These are phyloP conservation scores for Aspergillus phoenicis DNA, from an alignment of 2,329 filamentous ascomycete species.

Conservation along the genomic window DNA sequence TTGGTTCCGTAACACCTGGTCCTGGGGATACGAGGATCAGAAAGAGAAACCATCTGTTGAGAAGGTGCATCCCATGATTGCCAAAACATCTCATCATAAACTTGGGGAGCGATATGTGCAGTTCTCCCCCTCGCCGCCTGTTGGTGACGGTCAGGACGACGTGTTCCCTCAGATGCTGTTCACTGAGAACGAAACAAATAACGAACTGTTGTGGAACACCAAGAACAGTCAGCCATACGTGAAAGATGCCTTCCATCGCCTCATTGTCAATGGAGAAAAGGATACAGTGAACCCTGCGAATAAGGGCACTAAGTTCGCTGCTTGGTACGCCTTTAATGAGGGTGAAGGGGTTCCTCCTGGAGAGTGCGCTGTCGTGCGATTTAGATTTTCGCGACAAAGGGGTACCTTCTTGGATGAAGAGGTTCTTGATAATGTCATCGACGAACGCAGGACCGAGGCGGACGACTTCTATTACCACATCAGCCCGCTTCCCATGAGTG, in stretches of 20 bases:
- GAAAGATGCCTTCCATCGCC: slow-evolving; percentile 91
- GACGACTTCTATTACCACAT: slow-evolving; percentile 96
- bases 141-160: slow-evolving; percentile 76
- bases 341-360: slow-evolving; percentile 83
- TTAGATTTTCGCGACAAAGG: slow-evolving; percentile 76
- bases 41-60: slow-evolving; percentile 80
- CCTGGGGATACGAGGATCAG: slow-evolving; percentile 78
- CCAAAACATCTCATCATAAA: slow-evolving; percentile 75
- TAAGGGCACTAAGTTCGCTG: slow-evolving; percentile 83
- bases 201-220: slow-evolving; percentile 71
- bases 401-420: slow-evolving; percentile 88
- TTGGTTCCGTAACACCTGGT: slow-evolving; percentile 98
- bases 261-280: slow-evolving; percentile 81
- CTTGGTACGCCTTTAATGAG: slow-evolving; percentile 91
- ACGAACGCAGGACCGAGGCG: slow-evolving; percentile 82
- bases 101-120: slow-evolving; percentile 82
- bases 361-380: slow-evolving; percentile 92
- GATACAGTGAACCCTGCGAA: slow-evolving; percentile 77
- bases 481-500: slow-evolving; percentile 88
- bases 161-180: slow-evolving; percentile 84
- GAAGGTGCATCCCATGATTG: slow-evolving; percentile 65
- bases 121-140: slow-evolving; percentile 85
- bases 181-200: slow-evolving; percentile 95
- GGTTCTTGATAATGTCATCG: slow-evolving; percentile 85
- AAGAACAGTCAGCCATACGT: slow-evolving; percentile 82